A percentile compares a stretch with the other conserved stretches of the same genome.
phyloP scores from a whole-genome alignment of 1,139 yeast species.

The Saccharomyces hybrid region DNA sequence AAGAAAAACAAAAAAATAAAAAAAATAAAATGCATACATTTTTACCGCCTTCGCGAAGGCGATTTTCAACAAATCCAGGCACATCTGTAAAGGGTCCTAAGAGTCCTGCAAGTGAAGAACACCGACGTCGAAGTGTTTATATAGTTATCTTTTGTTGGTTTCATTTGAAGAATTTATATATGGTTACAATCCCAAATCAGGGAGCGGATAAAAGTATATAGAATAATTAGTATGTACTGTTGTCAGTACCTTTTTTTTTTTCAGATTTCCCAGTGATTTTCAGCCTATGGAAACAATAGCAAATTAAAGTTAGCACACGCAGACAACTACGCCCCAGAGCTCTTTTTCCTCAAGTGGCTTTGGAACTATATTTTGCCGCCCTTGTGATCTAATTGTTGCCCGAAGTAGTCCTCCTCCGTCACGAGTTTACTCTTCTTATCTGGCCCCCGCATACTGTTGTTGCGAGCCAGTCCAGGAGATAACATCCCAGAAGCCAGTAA shows the following conservation, averaged over 20 bases:
- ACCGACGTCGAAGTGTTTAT: too few relatives aligned
- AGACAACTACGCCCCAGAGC: too few relatives aligned
- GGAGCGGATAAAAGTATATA: not conserved
- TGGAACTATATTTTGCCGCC: not conserved
- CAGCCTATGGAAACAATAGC: not conserved
- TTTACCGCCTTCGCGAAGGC: not conserved
- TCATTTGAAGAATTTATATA: not conserved
- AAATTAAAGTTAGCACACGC: not conserved
- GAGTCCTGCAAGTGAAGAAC: too few relatives aligned
- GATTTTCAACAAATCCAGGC: not conserved
- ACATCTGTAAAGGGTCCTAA: not conserved
- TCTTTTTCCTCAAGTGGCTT: not conserved
- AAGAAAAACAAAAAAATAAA: not conserved
- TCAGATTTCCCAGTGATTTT: not conserved
- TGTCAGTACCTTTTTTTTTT: not conserved
- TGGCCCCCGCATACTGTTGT: conserved; percentile 7
- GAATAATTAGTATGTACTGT: not conserved
- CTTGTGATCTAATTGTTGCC: not conserved
- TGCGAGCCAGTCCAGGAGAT: conserved; percentile 36
- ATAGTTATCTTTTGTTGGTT: not conserved
- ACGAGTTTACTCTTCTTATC: not conserved
- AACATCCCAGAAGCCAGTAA: conserved; percentile 49
- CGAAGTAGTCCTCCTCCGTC: not conserved
- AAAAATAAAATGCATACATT: not conserved
- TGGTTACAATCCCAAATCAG: not conserved